phyloP scores from a whole-genome alignment of 257 asterid species.

The Solanum chmielewskii region DNA sequence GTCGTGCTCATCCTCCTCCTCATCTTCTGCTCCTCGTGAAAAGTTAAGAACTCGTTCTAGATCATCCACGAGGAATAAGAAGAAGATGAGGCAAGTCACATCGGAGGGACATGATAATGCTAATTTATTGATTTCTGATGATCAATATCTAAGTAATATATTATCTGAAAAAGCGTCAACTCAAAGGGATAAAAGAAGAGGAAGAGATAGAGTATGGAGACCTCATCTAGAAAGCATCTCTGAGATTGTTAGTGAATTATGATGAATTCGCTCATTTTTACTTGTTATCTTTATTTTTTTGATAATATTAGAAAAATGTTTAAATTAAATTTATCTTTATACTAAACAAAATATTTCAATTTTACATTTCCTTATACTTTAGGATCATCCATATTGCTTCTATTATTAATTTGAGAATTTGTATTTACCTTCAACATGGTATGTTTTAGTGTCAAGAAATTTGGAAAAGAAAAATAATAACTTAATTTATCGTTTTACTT shows the following conservation, averaged over 20 bases:
- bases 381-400: not conserved
- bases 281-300: not conserved
- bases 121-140: conserved; percentile 34
- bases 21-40: conserved; percentile 8
- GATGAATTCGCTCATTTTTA: not conserved
- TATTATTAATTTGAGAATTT: not conserved
- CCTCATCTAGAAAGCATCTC: conserved; percentile 83
- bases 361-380: not conserved
- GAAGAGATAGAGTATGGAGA: conserved; percentile 73
- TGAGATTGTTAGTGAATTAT: conserved; percentile 48
- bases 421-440: not conserved
- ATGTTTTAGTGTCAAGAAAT: not conserved
- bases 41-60: not conserved
- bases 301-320: not conserved
- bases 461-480: not conserved
- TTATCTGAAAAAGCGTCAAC: conserved; percentile 51
- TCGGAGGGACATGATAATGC: not conserved
- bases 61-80: conserved; percentile 9
- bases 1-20: not conserved
- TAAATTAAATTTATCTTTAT: not conserved
- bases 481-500: not conserved
- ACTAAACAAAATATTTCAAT: not conserved
- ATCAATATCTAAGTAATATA: conserved; percentile 61
- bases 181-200: conserved; percentile 68
- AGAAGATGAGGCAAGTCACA: conserved; percentile 12